phyloP scores from a whole-genome alignment of 208 protist genomes.

The Perkinsela sp. region DNA sequence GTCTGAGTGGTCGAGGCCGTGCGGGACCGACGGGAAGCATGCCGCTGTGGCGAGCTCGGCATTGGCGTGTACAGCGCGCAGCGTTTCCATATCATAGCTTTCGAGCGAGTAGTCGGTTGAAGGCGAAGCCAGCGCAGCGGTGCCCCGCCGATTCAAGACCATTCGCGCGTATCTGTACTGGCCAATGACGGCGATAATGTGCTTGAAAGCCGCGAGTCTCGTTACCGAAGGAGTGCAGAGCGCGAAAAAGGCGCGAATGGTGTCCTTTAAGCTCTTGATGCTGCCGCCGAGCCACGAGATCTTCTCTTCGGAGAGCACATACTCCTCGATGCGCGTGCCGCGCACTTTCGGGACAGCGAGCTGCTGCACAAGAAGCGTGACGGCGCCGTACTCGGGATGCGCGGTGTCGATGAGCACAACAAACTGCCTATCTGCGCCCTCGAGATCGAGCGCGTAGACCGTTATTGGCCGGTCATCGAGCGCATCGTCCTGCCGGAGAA shows the following conservation, averaged over 20 bases:
- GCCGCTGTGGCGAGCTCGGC: background rate
- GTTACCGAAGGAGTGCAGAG: background rate
- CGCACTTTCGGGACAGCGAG: background rate
- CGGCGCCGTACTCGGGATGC: background rate
- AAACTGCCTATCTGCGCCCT: no score
- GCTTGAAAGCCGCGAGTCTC: background rate
- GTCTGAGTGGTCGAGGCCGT: background rate
- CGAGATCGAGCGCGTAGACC: no score
- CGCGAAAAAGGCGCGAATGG: background rate
- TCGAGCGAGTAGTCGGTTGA: background rate
- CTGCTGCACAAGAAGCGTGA: background rate
- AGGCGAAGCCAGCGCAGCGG: background rate
- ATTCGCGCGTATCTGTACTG: background rate
- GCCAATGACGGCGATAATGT: background rate
- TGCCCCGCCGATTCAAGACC: background rate
- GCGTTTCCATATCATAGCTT: background rate
- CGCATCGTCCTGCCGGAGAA: no score
- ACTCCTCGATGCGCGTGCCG: background rate
- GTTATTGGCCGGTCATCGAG: no score
- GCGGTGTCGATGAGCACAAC: background rate
- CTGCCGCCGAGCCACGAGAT: background rate
- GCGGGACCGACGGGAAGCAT: background rate
- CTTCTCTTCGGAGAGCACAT: background rate
- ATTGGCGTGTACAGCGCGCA: background rate
- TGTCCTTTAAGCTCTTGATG: background rate